These are phyloP conservation scores for Fraxinus sp. DNA, from an alignment of 305 asterid species.

Conservation along the genomic window DNA sequence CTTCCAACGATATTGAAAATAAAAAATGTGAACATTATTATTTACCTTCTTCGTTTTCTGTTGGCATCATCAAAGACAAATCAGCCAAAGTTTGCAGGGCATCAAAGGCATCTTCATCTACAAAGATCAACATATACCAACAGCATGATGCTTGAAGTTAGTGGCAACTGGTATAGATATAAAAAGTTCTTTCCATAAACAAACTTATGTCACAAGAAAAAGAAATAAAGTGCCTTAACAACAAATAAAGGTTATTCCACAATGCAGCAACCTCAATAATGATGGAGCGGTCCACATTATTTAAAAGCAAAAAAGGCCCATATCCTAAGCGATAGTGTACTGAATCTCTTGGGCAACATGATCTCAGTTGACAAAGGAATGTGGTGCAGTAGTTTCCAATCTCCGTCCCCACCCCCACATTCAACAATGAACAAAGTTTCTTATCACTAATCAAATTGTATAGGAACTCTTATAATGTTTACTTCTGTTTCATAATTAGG, in stretches of 20 bases:
- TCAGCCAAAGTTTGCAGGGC: conserved; percentile 88
- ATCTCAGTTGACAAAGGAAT: conserved; percentile 17
- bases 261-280: background rate
- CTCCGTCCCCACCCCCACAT: conserved; percentile 10
- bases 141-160: conserved; percentile 11
- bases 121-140: conserved; percentile 31
- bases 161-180: conserved; percentile 20
- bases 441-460: conserved; percentile 1
- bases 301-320: background rate
- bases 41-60: conserved; percentile 72
- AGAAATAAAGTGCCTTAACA: background rate
- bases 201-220: background rate
- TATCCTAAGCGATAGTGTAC: background rate
- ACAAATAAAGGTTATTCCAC: conserved; percentile 4
- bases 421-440: conserved; percentile 12
- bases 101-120: conserved; percentile 73
- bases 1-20: background rate
- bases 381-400: conserved; percentile 5
- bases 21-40: conserved; percentile 12
- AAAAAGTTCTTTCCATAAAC: background rate
- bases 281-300: background rate
- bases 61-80: conserved; percentile 73
- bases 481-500: background rate
- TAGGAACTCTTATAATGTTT: background rate
- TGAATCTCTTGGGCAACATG: conserved; percentile 13